Conservation (phyloP, 192 early-diverging fungal genomes). For the Coemansia asiatica region DNA sequence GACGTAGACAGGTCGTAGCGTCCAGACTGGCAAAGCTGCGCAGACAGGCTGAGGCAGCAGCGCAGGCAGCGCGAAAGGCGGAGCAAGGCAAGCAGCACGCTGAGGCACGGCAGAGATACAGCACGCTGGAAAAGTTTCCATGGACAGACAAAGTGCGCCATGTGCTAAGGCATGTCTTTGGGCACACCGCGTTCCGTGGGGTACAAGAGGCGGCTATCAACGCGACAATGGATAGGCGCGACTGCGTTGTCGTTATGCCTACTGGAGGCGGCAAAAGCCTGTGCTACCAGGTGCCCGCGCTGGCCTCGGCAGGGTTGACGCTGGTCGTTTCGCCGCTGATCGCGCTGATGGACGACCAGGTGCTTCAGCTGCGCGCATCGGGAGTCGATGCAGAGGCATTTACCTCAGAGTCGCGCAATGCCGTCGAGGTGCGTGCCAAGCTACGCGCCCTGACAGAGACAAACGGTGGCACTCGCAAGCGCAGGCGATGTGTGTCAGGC, state of each 20-base stretch:
- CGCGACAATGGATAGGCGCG: slow-evolving; percentile 56
- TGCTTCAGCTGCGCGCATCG: slow-evolving; percentile 45
- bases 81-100: slow-evolving; percentile 3
- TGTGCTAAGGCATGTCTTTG: slow-evolving; percentile 50
- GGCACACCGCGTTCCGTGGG: slow-evolving; percentile 49
- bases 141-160: slow-evolving; percentile 55
- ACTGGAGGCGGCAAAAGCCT: slow-evolving; percentile 59
- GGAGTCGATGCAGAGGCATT: slow-evolving; percentile 43
- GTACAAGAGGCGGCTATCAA: slow-evolving; percentile 57
- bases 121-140: slow-evolving; percentile 40
- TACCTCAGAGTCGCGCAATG: slow-evolving; percentile 48
- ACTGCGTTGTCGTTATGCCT: slow-evolving; percentile 56
- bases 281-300: slow-evolving; percentile 58
- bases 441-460: slow-evolving; percentile 21
- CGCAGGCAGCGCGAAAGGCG: slow-evolving; percentile 28
- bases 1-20: slow-evolving; percentile 10
- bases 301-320: slow-evolving; percentile 44
- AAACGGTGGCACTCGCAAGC: neutral
- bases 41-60: slow-evolving; percentile 22
- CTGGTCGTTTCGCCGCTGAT: slow-evolving; percentile 59
- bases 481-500: slow-evolving; percentile 7
- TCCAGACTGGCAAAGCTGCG: slow-evolving; percentile 17
- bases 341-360: slow-evolving; percentile 59
- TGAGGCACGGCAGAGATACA: slow-evolving; percentile 31
- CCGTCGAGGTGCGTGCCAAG: slow-evolving; percentile 31